Base-by-base conservation (phyloP, 1,139 yeast species). In the Yamadazyma oceani region DNA sequence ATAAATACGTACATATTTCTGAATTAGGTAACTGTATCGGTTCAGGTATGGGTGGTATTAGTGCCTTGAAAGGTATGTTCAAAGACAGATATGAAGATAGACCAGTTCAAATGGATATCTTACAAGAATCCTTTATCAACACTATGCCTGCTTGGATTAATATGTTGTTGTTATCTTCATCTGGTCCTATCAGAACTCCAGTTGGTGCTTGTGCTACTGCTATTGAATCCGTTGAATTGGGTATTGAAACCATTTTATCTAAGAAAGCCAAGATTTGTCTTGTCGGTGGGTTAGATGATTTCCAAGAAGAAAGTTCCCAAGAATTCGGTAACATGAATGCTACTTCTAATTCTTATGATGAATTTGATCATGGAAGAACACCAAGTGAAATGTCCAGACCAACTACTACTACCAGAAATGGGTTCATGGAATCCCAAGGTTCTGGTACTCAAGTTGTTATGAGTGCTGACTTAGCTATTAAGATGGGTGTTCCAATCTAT, bases 161-260 rank as follows among this genome's bases (percentile, higher is more conserved):
- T 61, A 92, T 92, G 98, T 78, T 92, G 75, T 75, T 92, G 63
- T 75, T 92, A 49, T 90, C 97, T 17, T 85, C 97, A n/a, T 87
- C 97, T 44, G 98, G 98, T 69, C 98, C 98, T 46, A 89, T 90
- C 64, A 90, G 90, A 78, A 92, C 98, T 22, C 97, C 98, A 40
- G 98, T 92, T 43, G 98, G 96, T 73, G 98, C 98, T 34, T 92
- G 98, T 77, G 98, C 98, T 37, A 92, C 98, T 51, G 94, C 98
- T 42, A 85, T 94, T 48, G 98, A 92, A 73, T 92, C 98, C 45
- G 88, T 94, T 52, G 98, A 92, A 62, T 78, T 80, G 57, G 98
- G 97, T 79, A 80, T 85, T 53, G 98, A 92, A 70, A 86, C 96
- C 38, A 89, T 92, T 55, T 68, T 85, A 55, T 70, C 88, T 38